phyloP scores from a whole-genome alignment of 2,329 filamentous ascomycete species.

The Microdochium bolleyi region DNA sequence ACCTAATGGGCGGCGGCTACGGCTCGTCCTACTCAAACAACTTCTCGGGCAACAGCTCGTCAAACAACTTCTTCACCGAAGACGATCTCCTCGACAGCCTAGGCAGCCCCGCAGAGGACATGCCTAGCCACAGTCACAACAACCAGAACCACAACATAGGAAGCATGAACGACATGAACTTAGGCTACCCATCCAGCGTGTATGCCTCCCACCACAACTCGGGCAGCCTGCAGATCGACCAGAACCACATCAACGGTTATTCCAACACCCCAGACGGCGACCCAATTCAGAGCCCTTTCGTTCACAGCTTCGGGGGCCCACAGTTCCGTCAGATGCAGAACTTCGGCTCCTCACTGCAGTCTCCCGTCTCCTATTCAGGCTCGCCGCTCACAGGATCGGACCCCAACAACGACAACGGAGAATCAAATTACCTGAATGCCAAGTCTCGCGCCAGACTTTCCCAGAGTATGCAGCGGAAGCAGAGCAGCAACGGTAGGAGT shows the following conservation, averaged over 20 bases:
- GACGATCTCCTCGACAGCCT: constrained; percentile 80
- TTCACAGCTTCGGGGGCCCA: constrained; percentile 67
- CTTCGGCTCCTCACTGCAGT: constrained; percentile 47
- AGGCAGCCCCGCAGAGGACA: constrained; percentile 42
- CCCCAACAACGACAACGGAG: constrained; percentile 38
- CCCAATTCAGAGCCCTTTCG: constrained; percentile 85
- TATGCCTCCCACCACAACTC: constrained; percentile 49
- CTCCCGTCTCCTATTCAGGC: constrained; percentile 39
- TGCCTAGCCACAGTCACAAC: constrained; percentile 40
- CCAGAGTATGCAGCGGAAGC: constrained; percentile 62
- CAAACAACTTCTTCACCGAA: constrained; percentile 73
- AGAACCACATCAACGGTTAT: constrained; percentile 68
- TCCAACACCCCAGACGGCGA: constrained; percentile 89
- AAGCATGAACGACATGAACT: constrained; percentile 43
- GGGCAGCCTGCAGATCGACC: constrained; percentile 52
- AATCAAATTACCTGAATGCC: constrained; percentile 46
- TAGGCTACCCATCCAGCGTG: constrained; percentile 47
- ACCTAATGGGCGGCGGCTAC: constrained; percentile 61
- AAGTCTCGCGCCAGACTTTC: constrained; percentile 53
- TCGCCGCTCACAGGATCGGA: constrained; percentile 42
- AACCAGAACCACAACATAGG: constrained; percentile 45
- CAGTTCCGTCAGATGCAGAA: constrained; percentile 66
- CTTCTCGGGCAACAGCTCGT: constrained; percentile 70
- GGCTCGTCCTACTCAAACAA: constrained; percentile 56
- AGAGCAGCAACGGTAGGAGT: constrained; percentile 65